phyloP scores from a whole-genome alignment of 257 asterid species.

The Solanum habrochaites region DNA sequence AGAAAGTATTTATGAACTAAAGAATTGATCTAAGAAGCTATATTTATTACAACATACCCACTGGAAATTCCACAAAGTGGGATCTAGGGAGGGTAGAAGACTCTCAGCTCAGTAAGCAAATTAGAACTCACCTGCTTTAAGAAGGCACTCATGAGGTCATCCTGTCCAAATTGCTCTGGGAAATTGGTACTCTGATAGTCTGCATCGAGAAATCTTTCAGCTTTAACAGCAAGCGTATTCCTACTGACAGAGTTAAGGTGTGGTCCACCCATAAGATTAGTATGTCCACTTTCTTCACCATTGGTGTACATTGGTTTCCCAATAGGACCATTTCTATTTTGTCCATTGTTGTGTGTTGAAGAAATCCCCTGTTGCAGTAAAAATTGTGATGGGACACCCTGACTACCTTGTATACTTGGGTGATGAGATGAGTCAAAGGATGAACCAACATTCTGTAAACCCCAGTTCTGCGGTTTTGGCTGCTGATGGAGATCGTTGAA shows the following conservation, averaged over 20 bases:
- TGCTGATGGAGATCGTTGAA: conserved; percentile 31
- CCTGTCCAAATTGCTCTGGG: conserved; percentile 51
- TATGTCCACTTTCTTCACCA: conserved; percentile 15
- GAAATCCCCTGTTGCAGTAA: conserved; percentile 32
- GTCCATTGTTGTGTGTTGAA: conserved; percentile 23
- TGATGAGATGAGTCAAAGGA: conserved; percentile 23
- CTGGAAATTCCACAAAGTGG: not conserved
- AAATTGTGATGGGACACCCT: conserved; percentile 24
- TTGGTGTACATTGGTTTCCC: conserved; percentile 13
- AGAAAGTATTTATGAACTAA: not conserved
- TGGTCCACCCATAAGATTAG: conserved; percentile 12
- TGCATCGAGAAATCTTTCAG: conserved; percentile 34
- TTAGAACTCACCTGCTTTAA: conserved; percentile 50
- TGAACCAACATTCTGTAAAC: conserved; percentile 31
- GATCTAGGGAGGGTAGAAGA: no score
- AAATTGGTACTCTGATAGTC: conserved; percentile 30
- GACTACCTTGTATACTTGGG: conserved; percentile 18
- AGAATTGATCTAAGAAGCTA: not conserved
- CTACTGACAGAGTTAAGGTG: conserved; percentile 19
- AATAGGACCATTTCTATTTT: conserved; percentile 8
- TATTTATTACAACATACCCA: not conserved
- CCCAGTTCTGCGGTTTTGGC: conserved; percentile 41
- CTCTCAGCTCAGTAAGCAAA: not conserved
- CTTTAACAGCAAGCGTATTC: conserved; percentile 28
- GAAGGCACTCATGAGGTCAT: conserved; percentile 65